Percentiles rank a stretch among this genome's conserved stretches.
phyloP scores from a whole-genome alignment of 78 protist species.

The Dictyostelium purpureum region DNA sequence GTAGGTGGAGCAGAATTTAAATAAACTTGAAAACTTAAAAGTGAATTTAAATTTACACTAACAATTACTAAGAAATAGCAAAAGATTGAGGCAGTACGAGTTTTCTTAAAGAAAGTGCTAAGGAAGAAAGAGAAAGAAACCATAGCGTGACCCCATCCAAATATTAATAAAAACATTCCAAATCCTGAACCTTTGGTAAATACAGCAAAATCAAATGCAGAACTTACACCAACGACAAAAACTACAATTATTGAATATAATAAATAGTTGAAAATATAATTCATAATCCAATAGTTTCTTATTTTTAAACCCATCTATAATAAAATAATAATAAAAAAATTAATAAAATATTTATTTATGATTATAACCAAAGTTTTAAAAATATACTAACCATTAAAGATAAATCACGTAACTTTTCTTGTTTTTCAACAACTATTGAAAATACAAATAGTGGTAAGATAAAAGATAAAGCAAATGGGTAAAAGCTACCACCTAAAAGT shows the following conservation, averaged over 20 bases:
- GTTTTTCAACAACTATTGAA: constrained; percentile 67
- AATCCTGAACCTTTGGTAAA: constrained; percentile 23
- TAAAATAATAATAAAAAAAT: neutral
- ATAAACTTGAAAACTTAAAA: constrained; percentile 26
- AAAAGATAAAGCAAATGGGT: constrained; percentile 59
- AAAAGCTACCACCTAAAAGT: constrained; percentile 63
- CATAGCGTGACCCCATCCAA: constrained; percentile 80
- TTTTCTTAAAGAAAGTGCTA: constrained; percentile 46
- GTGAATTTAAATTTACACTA: constrained; percentile 42
- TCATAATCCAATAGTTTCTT: constrained; percentile 81
- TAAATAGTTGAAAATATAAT: constrained; percentile 60
- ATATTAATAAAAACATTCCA: constrained; percentile 58
- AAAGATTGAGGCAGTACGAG: constrained; percentile 65
- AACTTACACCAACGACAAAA: constrained; percentile 49
- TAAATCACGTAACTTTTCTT: constrained; percentile 56
- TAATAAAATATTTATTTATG: neutral
- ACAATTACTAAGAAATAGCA: constrained; percentile 79
- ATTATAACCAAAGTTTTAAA: neutral
- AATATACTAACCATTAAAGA: constrained; percentile 13
- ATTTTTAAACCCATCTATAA: constrained; percentile 74
- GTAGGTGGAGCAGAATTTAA: neutral
- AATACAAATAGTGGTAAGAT: constrained; percentile 57
- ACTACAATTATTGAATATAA: constrained; percentile 44
- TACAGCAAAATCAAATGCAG: constrained; percentile 11
- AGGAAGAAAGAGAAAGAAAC: constrained; percentile 76